phyloP scores from a whole-genome alignment of 2,329 filamentous ascomycete genomes.

The Fusarium transvaalense region DNA sequence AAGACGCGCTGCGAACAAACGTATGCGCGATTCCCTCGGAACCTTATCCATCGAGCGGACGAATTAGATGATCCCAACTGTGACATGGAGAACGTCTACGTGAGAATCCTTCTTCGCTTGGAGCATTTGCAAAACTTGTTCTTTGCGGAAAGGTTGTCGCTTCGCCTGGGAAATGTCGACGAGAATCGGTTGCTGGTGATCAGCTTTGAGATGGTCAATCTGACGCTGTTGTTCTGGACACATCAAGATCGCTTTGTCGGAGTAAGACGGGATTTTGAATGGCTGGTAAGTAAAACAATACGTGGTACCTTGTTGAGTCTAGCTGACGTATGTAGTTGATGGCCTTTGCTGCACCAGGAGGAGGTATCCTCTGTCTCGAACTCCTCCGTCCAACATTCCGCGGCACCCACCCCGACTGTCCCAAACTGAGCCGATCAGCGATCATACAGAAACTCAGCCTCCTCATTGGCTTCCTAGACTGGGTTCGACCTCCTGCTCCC shows the following conservation, averaged over 20 bases:
- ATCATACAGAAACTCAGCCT: conserved; percentile 66
- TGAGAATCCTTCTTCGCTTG: conserved; percentile 61
- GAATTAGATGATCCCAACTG: conserved; percentile 53
- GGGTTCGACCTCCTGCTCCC: conserved; percentile 62
- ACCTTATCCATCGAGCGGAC: conserved; percentile 55
- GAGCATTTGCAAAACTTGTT: conserved; percentile 69
- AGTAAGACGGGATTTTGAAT: conserved; percentile 61
- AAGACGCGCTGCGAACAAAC: conserved; percentile 53
- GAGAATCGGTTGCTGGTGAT: conserved; percentile 58
- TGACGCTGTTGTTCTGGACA: conserved; percentile 63
- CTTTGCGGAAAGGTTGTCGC: conserved; percentile 67
- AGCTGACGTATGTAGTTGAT: conserved; percentile 55
- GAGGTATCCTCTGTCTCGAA: conserved; percentile 64
- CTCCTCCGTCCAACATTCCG: conserved; percentile 59
- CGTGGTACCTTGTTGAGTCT: fast-evolving
- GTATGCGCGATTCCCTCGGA: conserved; percentile 53
- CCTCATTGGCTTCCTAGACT: conserved; percentile 64
- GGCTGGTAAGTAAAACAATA: conserved; percentile 56
- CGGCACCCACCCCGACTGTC: conserved; percentile 50
- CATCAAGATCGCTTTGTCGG: conserved; percentile 60
- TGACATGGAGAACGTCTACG: conserved; percentile 54
- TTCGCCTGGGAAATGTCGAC: conserved; percentile 57
- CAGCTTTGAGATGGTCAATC: conserved; percentile 62
- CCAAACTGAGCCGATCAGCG: conserved; percentile 59
- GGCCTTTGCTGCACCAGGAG: conserved; percentile 62